A percentile compares a stretch with the other conserved stretches of the same genome.
These are phyloP conservation scores for Musa balbisiana DNA, from an alignment of 202 grass and related monocot species.

Conservation along the genomic window DNA sequence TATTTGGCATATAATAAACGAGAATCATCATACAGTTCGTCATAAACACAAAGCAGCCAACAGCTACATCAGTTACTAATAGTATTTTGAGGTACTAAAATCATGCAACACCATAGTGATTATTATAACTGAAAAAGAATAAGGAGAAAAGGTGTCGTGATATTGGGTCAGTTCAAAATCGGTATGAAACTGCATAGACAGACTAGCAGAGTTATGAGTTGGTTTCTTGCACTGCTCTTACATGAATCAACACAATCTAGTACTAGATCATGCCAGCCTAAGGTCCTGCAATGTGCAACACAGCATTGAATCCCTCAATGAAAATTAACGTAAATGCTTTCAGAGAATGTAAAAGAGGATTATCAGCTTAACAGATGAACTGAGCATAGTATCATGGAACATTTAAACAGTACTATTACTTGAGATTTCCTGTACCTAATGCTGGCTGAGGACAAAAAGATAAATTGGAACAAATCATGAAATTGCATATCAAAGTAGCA, in stretches of 20 bases:
- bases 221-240: neutral
- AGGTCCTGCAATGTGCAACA: neutral
- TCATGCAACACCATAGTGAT: neutral
- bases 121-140: neutral
- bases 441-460: too few relatives aligned
- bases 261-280: neutral
- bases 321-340: neutral
- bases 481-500: neutral
- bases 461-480: neutral
- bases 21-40: neutral
- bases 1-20: slow-evolving; percentile 17
- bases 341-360: neutral
- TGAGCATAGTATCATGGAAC: too few relatives aligned
- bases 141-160: neutral
- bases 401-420: too few relatives aligned
- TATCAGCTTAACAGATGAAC: too few relatives aligned
- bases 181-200: too few relatives aligned
- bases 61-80: too few relatives aligned
- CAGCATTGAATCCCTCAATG: neutral
- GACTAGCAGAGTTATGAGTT: neutral
- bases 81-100: too few relatives aligned
- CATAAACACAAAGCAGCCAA: too few relatives aligned
- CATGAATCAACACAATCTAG: neutral
- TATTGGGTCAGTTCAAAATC: neutral
- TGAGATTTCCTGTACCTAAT: too few relatives aligned